Percentiles rank a stretch among this genome's conserved stretches.
Conservation (phyloP, 1,284 basidiomycete species). For the Rhodotorula glutinis region DNA sequence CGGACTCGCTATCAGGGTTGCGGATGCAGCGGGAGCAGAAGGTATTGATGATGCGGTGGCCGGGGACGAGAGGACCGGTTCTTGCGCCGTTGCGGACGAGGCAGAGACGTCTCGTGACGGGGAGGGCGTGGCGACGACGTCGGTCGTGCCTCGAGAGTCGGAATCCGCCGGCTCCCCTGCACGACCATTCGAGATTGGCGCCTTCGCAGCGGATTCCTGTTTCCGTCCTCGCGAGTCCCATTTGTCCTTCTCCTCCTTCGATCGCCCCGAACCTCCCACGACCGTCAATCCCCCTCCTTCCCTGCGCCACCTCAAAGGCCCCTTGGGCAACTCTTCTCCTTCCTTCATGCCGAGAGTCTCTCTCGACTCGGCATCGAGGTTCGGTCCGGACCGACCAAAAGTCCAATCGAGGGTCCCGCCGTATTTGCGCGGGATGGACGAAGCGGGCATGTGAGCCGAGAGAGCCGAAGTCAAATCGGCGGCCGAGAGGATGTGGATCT, state of each 20-base stretch:
- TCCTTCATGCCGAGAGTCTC: slow-evolving; percentile 10
- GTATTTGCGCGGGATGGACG: slow-evolving; percentile 63
- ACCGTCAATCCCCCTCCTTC: slow-evolving; percentile 3
- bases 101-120: too few relatives aligned
- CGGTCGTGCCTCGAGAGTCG: too few relatives aligned
- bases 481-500: slow-evolving; percentile 38
- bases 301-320: slow-evolving; percentile 34
- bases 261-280: slow-evolving; percentile 4
- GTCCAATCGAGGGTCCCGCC: slow-evolving; percentile 50
- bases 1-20: too few relatives aligned
- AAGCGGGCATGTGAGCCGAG: slow-evolving; percentile 53
- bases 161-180: too few relatives aligned
- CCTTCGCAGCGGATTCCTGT: too few relatives aligned
- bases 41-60: neutral
- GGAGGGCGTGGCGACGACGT: too few relatives aligned
- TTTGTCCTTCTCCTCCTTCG: neutral
- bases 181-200: neutral
- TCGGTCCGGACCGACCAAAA: slow-evolving; percentile 27
- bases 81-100: too few relatives aligned
- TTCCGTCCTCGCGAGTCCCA: neutral
- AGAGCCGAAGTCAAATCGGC: slow-evolving; percentile 31
- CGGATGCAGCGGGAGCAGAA: too few relatives aligned
- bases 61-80: neutral
- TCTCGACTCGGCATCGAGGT: slow-evolving; percentile 24
- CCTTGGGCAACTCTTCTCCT: slow-evolving; percentile 17